Conservation (phyloP, 139 green algal genomes). For the Micractinium conductrix region DNA sequence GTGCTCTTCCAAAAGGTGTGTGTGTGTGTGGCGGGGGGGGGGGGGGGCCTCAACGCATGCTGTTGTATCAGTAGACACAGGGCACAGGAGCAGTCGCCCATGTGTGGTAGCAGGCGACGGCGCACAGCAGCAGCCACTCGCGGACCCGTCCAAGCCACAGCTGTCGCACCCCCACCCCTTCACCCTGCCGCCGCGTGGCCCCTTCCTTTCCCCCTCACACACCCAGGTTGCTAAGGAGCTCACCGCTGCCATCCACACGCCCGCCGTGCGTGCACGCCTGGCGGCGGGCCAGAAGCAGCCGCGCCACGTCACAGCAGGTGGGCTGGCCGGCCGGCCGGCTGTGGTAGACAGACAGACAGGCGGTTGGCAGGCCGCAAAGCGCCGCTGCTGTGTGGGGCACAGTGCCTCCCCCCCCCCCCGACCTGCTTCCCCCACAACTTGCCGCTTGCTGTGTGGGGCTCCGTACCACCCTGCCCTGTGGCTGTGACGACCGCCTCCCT, state of each 20-base stretch:
- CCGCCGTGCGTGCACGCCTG: slow-evolving; percentile 29
- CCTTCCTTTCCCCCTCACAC: too few species aligned
- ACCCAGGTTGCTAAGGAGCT: slow-evolving; percentile 74
- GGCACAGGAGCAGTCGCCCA: too few species aligned
- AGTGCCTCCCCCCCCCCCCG: too few species aligned
- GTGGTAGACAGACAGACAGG: background rate
- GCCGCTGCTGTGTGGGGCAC: background rate
- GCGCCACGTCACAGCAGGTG: slow-evolving; percentile 19
- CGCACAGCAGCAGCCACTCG: too few species aligned
- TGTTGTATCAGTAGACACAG: too few species aligned
- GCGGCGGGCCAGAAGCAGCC: slow-evolving; percentile 30
- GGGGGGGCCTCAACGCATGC: too few species aligned
- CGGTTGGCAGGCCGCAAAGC: background rate
- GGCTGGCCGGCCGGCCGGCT: background rate
- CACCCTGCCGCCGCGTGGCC: too few species aligned
- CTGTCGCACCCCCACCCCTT: too few species aligned
- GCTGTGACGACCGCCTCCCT: background rate
- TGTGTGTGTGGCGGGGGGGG: too few species aligned
- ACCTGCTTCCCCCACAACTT: background rate
- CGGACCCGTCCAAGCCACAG: too few species aligned
- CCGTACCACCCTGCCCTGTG: background rate
- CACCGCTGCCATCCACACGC: slow-evolving; percentile 26
- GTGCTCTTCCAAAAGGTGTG: slow-evolving; percentile 88
- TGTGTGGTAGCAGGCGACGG: too few species aligned
- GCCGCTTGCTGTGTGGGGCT: too few species aligned